Evolutionary conservation across 495 filamentous ascomycete genomes (phyloP), one percentile per base, ranked within the genome.

Genomic region (Podospora fimiseda): DNA sequence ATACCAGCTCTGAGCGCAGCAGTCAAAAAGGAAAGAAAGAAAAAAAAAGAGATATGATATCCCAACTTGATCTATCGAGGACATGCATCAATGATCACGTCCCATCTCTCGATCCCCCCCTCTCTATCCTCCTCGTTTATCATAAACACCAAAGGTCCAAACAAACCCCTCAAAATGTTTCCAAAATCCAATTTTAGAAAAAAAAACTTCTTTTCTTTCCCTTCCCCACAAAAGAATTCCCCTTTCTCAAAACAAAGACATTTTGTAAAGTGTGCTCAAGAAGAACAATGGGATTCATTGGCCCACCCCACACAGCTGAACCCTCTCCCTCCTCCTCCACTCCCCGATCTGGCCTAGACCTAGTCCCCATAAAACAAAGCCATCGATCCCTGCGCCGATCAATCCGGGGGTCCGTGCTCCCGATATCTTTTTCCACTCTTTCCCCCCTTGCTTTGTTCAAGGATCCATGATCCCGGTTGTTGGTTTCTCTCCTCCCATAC

Each of bases 321-420:
- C n/a, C n/a, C n/a, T n/a, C n/a, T n/a, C n/a, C n/a, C n/a, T n/a
- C n/a, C n/a, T n/a, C n/a, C n/a, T n/a, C n/a, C n/a, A n/a, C 11
- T 33, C 11, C 27, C 27, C 27, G 27, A 33, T 33, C 27, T 33
- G 27, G 27, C 27, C 27, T 33, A 33, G 27, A 33, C 27, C 27
- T 11, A 11, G 6, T 11, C 27, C 19, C 27, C 27, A 33, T 11
- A 33, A 33, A 33, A 33, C 27, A 46, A 36, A 45, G 19, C 42
- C 19, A 21, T 19, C 11, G 5, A 52, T 37, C 54, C 54, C 54
- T 57, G 54, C 49, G 49, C 16, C 48, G 49, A 57, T 57, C 54
- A 57, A 57, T 48, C 54, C 43, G 16, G 48, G 24, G 43, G 43
- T 18, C 53, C 33, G 53, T 51, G 47, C 53, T 27, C 40, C 20